Base-by-base conservation (phyloP, 176 grass and related monocot species). In the Cenchrus americanus region DNA sequence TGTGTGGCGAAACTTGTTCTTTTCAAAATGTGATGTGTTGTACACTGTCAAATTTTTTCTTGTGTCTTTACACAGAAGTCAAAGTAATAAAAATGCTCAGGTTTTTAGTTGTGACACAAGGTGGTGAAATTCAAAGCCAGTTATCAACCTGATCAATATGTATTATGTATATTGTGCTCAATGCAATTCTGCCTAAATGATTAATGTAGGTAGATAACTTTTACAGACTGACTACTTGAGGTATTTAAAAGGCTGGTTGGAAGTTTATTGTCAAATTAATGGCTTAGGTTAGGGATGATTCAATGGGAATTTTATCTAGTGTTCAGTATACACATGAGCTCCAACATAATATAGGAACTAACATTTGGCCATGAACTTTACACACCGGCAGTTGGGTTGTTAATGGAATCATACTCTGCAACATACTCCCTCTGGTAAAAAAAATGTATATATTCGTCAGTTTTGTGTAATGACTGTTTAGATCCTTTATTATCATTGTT, bases 271-370 rank as follows among this genome's bases (percentile, higher is more conserved):
- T 6, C 13, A 27, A 72, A 72, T 73, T 51, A 23, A 51, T 73
- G 22, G 44, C 6, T 72, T 72, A 72, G 69, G 12, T 72, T 72
- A 72, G 69, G 12, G 14, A 26, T 49, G 12, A 71, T 71, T 71
- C 69, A 8, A 26, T 72, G 69, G 69, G 46, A 72, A 72, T 27
- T 49, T 50, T 48, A 26, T 15, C 12, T 71, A 7, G 22, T 10
- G 14, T 27, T 63, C 60, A 63, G 14, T 13, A 27, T 63, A 27
- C 22, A 11, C 21, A 60, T 60, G 57, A 59, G 8, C 57, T 59
- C 21, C 8, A 4, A 11, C 7, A 3, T 60, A 23, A 23, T 60
- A 60, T 60, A 60, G 57, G 57, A 60, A 60, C 22, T 50, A 50
- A 12, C 18, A 22, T 73, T 48, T 70, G 57, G 7, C 17, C 17